Evolutionary conservation across 164 flowering plant species (phyloP).

Genomic region (Macadamia integrifolia): DNA sequence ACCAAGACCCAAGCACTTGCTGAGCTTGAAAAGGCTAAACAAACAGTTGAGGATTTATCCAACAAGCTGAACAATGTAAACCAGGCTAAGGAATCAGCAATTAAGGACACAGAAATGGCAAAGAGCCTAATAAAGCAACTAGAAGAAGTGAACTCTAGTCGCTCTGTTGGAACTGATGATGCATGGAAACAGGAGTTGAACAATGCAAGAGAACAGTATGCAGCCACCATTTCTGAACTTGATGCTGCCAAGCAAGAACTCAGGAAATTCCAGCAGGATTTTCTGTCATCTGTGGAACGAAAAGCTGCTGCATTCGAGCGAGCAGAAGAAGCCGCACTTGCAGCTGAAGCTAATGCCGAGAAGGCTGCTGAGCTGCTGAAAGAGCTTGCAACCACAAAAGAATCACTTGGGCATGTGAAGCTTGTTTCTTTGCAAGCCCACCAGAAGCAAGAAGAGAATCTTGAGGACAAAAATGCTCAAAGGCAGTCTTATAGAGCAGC

Average conservation of each 20-base stretch:
- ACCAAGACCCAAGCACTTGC: slow-evolving; percentile 59
- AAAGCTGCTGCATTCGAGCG: slow-evolving; percentile 50
- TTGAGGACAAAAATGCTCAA: slow-evolving; percentile 55
- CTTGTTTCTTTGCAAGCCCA: slow-evolving; percentile 53
- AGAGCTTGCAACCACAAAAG: slow-evolving; percentile 56
- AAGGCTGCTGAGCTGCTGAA: slow-evolving; percentile 52
- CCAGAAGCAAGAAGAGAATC: slow-evolving; percentile 52
- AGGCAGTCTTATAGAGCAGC: slow-evolving; percentile 46
- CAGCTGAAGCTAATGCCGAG: slow-evolving; percentile 45
- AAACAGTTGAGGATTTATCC: slow-evolving; percentile 60
- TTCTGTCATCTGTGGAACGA: slow-evolving; percentile 47
- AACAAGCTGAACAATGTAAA: slow-evolving; percentile 44
- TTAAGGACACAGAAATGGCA: slow-evolving; percentile 54
- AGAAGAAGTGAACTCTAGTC: slow-evolving; percentile 35
- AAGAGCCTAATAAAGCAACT: slow-evolving; percentile 44
- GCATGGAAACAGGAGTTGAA: slow-evolving; percentile 51
- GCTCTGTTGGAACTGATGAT: slow-evolving; percentile 21
- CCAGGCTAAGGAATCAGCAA: slow-evolving; percentile 55
- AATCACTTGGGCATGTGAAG: slow-evolving; percentile 54
- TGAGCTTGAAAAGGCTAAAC: slow-evolving; percentile 76
- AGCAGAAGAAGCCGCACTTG: slow-evolving; percentile 53
- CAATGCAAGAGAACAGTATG: slow-evolving; percentile 46
- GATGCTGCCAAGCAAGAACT: slow-evolving; percentile 76
- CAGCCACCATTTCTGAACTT: slow-evolving; percentile 46
- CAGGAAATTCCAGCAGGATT: slow-evolving; percentile 55